These are phyloP conservation scores for Serendipita sp. DNA, from an alignment of 768 basidiomycete species.

Conservation along the genomic window DNA sequence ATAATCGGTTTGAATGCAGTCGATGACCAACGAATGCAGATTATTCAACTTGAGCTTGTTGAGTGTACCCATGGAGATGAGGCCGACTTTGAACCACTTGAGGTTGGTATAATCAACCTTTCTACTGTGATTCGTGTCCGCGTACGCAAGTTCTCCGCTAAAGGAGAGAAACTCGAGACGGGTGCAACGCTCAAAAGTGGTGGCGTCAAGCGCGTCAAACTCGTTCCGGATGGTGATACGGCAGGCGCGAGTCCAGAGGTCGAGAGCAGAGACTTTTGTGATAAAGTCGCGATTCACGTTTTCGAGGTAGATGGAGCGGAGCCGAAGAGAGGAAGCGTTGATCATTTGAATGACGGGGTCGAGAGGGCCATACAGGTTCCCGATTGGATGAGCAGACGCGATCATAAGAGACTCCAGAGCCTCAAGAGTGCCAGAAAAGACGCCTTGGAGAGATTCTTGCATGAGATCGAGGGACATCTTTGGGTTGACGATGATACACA, in stretches of 20 bases:
- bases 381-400: background rate
- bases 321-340: background rate
- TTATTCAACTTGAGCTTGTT: background rate
- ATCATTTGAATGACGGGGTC: background rate
- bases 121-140: background rate
- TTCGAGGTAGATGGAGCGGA: background rate
- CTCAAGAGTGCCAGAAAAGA: background rate
- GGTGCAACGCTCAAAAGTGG: background rate
- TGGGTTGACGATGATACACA: conserved; percentile 2
- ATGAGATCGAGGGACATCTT: background rate
- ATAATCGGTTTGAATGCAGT: background rate
- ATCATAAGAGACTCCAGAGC: conserved; percentile 1
- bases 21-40: background rate
- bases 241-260: background rate
- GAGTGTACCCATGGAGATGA: background rate
- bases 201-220: background rate
- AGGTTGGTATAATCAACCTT: background rate
- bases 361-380: background rate
- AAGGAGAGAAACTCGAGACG: background rate
- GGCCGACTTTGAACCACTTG: conserved; percentile 1
- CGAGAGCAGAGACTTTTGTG: background rate
- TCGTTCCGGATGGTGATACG: background rate
- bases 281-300: background rate
- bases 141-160: background rate
- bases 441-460: background rate